A percentile compares a stretch with the other conserved stretches of the same genome.
These are phyloP conservation scores for Stenocarpella maydis DNA, from an alignment of 2,329 filamentous ascomycete species.

Conservation along the genomic window DNA sequence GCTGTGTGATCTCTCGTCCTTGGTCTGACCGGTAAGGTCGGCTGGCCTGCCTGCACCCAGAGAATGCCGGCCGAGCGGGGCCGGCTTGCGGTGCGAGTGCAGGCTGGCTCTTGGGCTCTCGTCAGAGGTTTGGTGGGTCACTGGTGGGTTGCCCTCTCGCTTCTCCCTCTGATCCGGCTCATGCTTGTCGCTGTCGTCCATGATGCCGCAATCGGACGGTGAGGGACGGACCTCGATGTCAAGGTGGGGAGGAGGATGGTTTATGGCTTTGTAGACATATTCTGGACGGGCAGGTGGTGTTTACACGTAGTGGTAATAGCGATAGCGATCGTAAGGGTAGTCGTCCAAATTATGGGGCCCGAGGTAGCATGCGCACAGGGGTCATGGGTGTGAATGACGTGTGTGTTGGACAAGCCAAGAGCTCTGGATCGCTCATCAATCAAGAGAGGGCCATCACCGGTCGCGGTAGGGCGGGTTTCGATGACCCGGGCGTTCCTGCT, in stretches of 20 bases:
- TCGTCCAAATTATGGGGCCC: not conserved
- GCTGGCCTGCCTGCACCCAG: conserved; percentile 19
- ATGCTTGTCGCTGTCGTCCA: conserved; percentile 24
- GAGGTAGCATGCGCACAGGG: conserved; percentile 6
- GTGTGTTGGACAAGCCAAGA: conserved; percentile 26
- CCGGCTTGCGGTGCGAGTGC: conserved; percentile 19
- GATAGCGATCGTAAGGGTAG: not conserved
- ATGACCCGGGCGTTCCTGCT: conserved; percentile 1
- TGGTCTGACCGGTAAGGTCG: not conserved
- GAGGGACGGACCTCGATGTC: not conserved
- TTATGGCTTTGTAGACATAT: not conserved
- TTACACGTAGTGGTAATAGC: not conserved
- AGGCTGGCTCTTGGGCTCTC: conserved; percentile 19
- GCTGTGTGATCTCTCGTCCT: conserved; percentile 23
- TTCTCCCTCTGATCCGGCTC: not conserved
- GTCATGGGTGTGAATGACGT: conserved; percentile 20
- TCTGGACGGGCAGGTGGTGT: not conserved
- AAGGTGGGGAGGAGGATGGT: not conserved
- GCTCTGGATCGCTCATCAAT: conserved; percentile 3
- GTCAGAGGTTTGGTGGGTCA: not conserved
- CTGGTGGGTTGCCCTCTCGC: not conserved
- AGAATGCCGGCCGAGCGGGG: conserved; percentile 24
- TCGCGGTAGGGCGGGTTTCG: not conserved
- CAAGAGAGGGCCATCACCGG: not conserved
- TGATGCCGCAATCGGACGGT: not conserved